phyloP scores from a whole-genome alignment of 441 rosid genomes.

The Erysimum cheiri region DNA sequence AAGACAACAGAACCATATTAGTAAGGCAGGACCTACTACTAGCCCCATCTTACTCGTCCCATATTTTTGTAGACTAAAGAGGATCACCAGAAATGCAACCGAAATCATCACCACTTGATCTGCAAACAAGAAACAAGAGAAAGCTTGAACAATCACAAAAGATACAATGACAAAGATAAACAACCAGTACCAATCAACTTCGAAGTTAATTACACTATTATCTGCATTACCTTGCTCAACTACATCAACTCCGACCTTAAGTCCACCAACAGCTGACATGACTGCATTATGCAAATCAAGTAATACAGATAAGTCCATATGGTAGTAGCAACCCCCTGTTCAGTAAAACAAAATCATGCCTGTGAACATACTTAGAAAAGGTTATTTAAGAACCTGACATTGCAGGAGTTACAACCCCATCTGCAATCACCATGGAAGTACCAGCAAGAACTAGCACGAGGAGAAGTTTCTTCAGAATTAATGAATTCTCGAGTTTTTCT shows the following conservation, averaged over 20 bases:
- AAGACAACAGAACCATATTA: slow-evolving; percentile 93
- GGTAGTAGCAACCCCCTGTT: slow-evolving; percentile 8
- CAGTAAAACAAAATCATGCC: slow-evolving; percentile 24
- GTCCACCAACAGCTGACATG: slow-evolving; percentile 94
- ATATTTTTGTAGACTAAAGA: slow-evolving; percentile 95
- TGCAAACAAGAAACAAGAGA: slow-evolving; percentile 60
- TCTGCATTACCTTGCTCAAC: slow-evolving; percentile 70
- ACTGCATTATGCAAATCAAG: slow-evolving; percentile 62
- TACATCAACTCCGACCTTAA: slow-evolving; percentile 81
- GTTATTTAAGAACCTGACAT: slow-evolving; percentile 81
- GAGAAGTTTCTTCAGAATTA: slow-evolving; percentile 74
- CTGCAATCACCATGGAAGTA: slow-evolving; percentile 95
- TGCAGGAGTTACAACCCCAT: slow-evolving; percentile 96
- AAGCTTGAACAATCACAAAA: slow-evolving; percentile 38
- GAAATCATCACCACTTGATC: slow-evolving; percentile 94
- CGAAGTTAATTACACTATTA: slow-evolving; percentile 12
- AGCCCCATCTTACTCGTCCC: slow-evolving; percentile 99
- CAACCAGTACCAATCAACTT: slow-evolving; percentile 20
- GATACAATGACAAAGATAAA: neutral
- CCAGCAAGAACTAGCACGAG: slow-evolving; percentile 91
- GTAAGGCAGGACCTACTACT: slow-evolving; percentile 90
- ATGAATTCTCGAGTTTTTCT: slow-evolving; percentile 87
- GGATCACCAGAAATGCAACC: slow-evolving; percentile 84
- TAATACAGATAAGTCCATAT: slow-evolving; percentile 30
- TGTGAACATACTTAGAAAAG: slow-evolving; percentile 41